Conservation (phyloP, 208 protist species). For the Crithidia mellificae region DNA sequence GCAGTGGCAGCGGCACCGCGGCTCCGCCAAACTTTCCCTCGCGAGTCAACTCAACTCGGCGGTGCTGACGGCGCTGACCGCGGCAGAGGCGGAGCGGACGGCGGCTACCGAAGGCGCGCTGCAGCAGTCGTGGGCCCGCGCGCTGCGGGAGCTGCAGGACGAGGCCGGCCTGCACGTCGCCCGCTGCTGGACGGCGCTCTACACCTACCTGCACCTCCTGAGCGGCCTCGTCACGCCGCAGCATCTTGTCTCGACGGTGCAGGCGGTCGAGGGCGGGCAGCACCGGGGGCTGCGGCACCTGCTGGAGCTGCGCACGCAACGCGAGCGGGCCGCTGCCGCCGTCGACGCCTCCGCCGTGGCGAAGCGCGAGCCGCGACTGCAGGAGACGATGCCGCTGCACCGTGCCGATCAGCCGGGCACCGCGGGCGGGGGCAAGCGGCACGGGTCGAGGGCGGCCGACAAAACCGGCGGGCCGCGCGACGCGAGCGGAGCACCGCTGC, state of each 20-base stretch:
- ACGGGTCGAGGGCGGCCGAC: conserved; percentile 3
- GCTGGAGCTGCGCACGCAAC: conserved; percentile 55
- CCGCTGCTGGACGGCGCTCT: conserved; percentile 57
- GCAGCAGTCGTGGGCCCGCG: conserved; percentile 54
- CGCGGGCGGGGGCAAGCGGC: conserved; percentile 11
- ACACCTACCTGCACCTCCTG: conserved; percentile 68
- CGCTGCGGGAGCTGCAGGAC: conserved; percentile 77
- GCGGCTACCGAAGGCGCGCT: conserved; percentile 34
- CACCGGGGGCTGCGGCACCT: conserved; percentile 79
- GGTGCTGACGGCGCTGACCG: conserved; percentile 41
- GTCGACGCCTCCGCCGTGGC: conserved; percentile 29
- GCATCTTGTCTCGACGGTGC: conserved; percentile 51
- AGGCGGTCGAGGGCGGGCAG: conserved; percentile 47
- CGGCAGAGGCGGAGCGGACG: conserved; percentile 54
- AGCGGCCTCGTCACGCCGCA: conserved; percentile 67
- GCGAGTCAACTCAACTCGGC: conserved; percentile 45
- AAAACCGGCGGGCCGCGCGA: neutral
- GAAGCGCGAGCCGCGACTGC: conserved; percentile 52
- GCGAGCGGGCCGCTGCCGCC: conserved; percentile 39
- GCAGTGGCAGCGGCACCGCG: conserved; percentile 47
- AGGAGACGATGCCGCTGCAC: conserved; percentile 60
- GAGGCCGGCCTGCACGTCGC: conserved; percentile 67
- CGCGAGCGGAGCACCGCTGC: conserved; percentile 19
- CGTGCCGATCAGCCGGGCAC: conserved; percentile 15
- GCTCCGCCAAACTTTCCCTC: conserved; percentile 66